Percentiles rank a stretch among this genome's conserved stretches.
Conservation (phyloP, 331 rosid species). For the Prunus yedoensis region DNA sequence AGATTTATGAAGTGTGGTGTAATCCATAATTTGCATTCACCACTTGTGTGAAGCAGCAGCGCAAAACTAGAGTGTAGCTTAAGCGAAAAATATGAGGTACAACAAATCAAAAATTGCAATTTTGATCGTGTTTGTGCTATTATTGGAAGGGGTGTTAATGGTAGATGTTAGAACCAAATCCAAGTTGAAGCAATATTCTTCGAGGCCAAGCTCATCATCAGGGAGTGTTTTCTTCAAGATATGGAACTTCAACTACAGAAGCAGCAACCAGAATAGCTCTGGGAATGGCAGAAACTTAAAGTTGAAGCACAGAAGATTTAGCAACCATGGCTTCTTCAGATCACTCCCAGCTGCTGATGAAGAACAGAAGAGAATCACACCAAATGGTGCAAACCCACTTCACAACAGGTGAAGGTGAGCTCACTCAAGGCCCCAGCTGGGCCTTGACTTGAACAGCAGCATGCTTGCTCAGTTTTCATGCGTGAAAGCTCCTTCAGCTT, state of each 20-base stretch:
- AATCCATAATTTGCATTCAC: background rate
- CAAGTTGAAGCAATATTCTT: slow-evolving; percentile 2
- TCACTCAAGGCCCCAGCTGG: background rate
- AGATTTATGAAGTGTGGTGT: background rate
- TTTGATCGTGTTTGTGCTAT: slow-evolving; percentile 8
- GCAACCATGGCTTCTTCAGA: slow-evolving; percentile 25
- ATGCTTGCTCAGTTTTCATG: no score
- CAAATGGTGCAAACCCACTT: slow-evolving; percentile 41
- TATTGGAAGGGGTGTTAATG: slow-evolving; percentile 13
- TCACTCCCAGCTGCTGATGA: slow-evolving; percentile 8
- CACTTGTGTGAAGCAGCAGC: background rate
- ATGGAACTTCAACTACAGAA: slow-evolving; percentile 7
- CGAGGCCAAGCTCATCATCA: slow-evolving; percentile 4
- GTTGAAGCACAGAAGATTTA: slow-evolving; percentile 14
- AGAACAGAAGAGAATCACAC: slow-evolving; percentile 41
- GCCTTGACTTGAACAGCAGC: no score
- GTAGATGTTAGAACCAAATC: background rate
- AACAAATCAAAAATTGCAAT: slow-evolving; percentile 7
- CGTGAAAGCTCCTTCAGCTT: no score
- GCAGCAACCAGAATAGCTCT: background rate
- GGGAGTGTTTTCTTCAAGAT: slow-evolving; percentile 19
- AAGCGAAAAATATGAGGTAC: slow-evolving; percentile 13
- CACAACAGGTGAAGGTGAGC: slow-evolving; percentile 27
- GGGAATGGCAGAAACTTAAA: slow-evolving; percentile 12
- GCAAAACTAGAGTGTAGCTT: background rate